Evolutionary conservation across 495 filamentous ascomycete species (phyloP), one percentile per base, ranked within the genome.

Genomic region (Parmelia sp.): DNA sequence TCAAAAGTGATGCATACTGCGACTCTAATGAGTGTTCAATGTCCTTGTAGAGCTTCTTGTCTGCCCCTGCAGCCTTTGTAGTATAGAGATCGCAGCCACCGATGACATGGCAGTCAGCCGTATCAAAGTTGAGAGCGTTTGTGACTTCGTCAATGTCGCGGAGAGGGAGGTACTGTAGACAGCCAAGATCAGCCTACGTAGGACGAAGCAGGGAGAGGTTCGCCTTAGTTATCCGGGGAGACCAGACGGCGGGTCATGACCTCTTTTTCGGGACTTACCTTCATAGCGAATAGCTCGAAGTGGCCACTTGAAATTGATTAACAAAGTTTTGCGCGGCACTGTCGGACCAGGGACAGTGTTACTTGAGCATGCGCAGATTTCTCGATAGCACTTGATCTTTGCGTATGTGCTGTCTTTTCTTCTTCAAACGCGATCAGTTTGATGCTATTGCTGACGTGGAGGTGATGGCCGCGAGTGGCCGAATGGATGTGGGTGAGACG

Each of bases 51-150:
- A 97, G 80, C 75, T 96, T 97, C 80, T 96, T 96, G 75, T 99
- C 95, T 69, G 85, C 82, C 44, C 92, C 90, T 51, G 93, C 91
- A 19, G 94, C 91, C 76, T 97, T 97, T 42, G 92, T 97, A 11
- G 91, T 97, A 79, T 96, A 99, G 25, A 97, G 83, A 74, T 99
- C 94, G 79, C 92, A 96, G 55, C 90, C 88, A 62, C 94, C 94
- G 17, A 89, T 83, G 67, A 97, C 87, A 69, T 92, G 89, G 70
- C 89, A 91, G 72, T 97, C 92, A 19, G 86, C 82, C 3, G 94
- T 97, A 70, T 92, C 88, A 79, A 97, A 97, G 70, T 93, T 96
- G 69, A 99, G 83, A 55, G 93, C 88, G 72, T 85, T 87, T 36
- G 90, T 91, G 64, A 99, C 87, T 67, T 86, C 83, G 75, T 97